These are phyloP conservation scores for Chamaecyparis obtusa DNA, from an alignment of 75 land plant genomes.

Conservation along the genomic window DNA sequence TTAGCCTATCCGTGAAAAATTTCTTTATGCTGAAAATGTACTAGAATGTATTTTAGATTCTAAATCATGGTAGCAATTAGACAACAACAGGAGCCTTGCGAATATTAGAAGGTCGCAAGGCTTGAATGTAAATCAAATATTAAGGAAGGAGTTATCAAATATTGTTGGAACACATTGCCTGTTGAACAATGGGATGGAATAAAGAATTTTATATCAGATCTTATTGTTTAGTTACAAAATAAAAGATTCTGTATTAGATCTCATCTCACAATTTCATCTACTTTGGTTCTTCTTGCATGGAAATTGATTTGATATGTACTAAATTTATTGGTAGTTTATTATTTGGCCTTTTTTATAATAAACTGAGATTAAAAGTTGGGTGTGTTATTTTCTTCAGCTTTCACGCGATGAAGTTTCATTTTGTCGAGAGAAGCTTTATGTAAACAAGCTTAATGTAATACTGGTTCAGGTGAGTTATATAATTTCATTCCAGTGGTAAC, in stretches of 20 bases:
- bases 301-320: background rate
- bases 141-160: slow-evolving; percentile 88
- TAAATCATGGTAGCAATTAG: too few relatives aligned
- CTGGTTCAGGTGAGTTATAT: slow-evolving; percentile 92
- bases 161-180: slow-evolving; percentile 97
- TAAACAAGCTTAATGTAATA: slow-evolving; percentile 94
- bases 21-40: too few relatives aligned
- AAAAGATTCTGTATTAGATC: slow-evolving; percentile 58
- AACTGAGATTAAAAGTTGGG: background rate
- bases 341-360: background rate
- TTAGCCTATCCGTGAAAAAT: too few relatives aligned
- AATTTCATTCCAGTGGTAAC: too few relatives aligned
- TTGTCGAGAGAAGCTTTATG: slow-evolving; percentile 76
- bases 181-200: slow-evolving; percentile 96
- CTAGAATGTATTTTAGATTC: too few relatives aligned
- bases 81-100: too few relatives aligned
- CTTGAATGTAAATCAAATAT: too few relatives aligned
- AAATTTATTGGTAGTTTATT: background rate
- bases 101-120: too few relatives aligned
- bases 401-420: slow-evolving; percentile 91
- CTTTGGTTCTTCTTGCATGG: background rate
- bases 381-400: slow-evolving; percentile 43
- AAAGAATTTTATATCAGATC: slow-evolving; percentile 95
- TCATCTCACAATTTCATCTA: slow-evolving; percentile 76
- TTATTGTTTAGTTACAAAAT: slow-evolving; percentile 80